Conservation (phyloP, 306 rosid genomes). For the Cucumis cinereus region DNA sequence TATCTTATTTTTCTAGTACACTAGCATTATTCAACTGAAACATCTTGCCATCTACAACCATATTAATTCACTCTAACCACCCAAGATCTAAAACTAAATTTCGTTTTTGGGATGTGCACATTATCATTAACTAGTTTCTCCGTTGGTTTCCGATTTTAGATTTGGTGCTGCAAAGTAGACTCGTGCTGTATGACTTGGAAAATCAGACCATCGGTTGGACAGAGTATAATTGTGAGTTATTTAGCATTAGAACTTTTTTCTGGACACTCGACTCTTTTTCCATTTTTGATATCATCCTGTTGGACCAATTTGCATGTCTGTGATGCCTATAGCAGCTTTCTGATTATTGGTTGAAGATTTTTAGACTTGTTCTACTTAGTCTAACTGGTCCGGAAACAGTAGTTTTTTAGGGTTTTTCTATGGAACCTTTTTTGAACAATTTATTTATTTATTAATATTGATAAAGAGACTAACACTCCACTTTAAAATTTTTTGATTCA, state of each 20-base stretch:
- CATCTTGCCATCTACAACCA: not conserved
- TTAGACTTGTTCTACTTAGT: not conserved
- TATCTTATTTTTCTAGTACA: not conserved
- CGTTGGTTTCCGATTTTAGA: conserved; percentile 3
- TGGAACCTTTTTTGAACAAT: not conserved
- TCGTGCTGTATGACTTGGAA: conserved; percentile 11
- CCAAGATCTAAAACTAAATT: not conserved
- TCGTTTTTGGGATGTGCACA: not conserved
- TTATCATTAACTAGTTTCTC: not conserved
- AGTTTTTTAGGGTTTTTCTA: conserved; percentile 2
- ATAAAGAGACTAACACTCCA: not conserved
- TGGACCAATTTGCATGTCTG: not conserved
- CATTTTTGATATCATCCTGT: not conserved
- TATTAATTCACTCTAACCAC: not conserved
- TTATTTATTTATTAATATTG: not conserved
- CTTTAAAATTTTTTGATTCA: not conserved
- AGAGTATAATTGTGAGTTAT: conserved; percentile 10
- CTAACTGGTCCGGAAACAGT: not conserved
- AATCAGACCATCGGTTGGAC: conserved; percentile 17
- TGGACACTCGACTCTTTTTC: not conserved
- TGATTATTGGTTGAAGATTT: not conserved
- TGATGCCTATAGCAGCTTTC: not conserved
- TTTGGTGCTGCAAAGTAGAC: conserved; percentile 18
- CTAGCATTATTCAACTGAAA: not conserved
- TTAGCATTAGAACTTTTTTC: not conserved